Conservation (phyloP, 768 basidiomycete species). For the Leccinum arenicola region DNA sequence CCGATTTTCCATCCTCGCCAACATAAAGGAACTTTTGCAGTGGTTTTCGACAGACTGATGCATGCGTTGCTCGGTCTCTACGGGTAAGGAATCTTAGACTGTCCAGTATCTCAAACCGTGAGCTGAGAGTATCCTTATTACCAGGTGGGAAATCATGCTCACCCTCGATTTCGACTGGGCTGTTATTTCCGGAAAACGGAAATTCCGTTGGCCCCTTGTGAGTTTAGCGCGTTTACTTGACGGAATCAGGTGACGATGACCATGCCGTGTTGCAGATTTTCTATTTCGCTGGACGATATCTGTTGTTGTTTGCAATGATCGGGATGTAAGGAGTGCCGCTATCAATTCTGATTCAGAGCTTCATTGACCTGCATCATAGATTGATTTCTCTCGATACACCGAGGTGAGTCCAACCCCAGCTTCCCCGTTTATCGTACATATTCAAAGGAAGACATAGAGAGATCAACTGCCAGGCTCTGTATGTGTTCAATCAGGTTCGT, state of each 20-base stretch:
- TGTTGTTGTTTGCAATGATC: slow-evolving; percentile 42
- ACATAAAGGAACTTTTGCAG: slow-evolving; percentile 20
- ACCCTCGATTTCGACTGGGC: slow-evolving; percentile 43
- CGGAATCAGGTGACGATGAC: background rate
- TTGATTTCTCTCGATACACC: slow-evolving; percentile 38
- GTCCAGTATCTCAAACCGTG: background rate
- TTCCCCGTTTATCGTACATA: background rate
- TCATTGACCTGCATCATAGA: slow-evolving; percentile 11
- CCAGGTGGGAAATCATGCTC: slow-evolving; percentile 44
- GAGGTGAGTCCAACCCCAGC: slow-evolving; percentile 9
- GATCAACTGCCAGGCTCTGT: slow-evolving; percentile 45
- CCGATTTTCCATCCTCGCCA: background rate
- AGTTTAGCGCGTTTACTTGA: slow-evolving; percentile 19
- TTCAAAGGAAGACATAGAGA: slow-evolving; percentile 20
- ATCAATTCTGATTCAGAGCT: background rate
- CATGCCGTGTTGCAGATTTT: slow-evolving; percentile 33
- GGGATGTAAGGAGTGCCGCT: slow-evolving; percentile 38
- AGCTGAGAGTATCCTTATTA: background rate
- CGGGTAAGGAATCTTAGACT: slow-evolving; percentile 30
- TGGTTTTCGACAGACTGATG: slow-evolving; percentile 39
- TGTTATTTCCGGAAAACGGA: slow-evolving; percentile 38
- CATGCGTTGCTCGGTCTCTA: slow-evolving; percentile 46
- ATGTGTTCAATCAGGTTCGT: slow-evolving; percentile 46
- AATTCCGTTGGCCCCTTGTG: slow-evolving; percentile 48
- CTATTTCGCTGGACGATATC: slow-evolving; percentile 46